Conservation (phyloP, 495 filamentous ascomycete genomes). For the Aspergillus wentii region DNA sequence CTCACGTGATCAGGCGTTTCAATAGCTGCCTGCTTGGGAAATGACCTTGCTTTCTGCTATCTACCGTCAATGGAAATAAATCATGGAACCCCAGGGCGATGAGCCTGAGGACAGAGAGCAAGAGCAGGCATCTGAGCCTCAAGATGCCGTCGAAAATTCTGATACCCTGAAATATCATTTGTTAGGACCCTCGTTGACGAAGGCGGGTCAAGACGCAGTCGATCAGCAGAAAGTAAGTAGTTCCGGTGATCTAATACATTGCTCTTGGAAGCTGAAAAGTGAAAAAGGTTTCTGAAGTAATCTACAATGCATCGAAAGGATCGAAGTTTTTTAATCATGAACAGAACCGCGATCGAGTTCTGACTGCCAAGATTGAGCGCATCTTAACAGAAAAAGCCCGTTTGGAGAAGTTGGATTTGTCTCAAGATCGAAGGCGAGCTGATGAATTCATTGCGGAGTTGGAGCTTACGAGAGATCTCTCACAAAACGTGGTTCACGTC, state of each 20-base stretch:
- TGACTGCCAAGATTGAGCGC: constrained; percentile 82
- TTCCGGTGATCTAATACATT: not conserved
- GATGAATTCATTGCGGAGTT: constrained; percentile 80
- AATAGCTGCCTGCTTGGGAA: constrained; percentile 21
- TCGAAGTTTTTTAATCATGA: constrained; percentile 97
- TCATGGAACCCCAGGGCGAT: constrained; percentile 20
- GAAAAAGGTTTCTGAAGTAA: constrained; percentile 81
- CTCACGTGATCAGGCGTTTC: constrained; percentile 32
- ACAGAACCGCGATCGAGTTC: constrained; percentile 70
- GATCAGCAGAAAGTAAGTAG: constrained; percentile 73
- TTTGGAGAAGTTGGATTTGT: constrained; percentile 72
- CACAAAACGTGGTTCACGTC: constrained; percentile 81
- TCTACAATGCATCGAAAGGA: constrained; percentile 94
- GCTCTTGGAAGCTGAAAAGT: not conserved
- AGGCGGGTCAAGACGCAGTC: constrained; percentile 91
- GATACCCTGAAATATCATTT: constrained; percentile 63
- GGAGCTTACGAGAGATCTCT: constrained; percentile 74
- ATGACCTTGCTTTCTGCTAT: not conserved
- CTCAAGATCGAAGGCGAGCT: constrained; percentile 64
- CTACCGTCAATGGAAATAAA: constrained; percentile 10
- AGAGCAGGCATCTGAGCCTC: not conserved
- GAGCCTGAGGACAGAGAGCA: constrained; percentile 3
- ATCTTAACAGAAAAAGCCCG: constrained; percentile 72
- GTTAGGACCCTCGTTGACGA: constrained; percentile 89
- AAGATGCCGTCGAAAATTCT: constrained; percentile 24